Conservation (phyloP, 176 grass and related monocot genomes). For the Juncus effusus region DNA sequence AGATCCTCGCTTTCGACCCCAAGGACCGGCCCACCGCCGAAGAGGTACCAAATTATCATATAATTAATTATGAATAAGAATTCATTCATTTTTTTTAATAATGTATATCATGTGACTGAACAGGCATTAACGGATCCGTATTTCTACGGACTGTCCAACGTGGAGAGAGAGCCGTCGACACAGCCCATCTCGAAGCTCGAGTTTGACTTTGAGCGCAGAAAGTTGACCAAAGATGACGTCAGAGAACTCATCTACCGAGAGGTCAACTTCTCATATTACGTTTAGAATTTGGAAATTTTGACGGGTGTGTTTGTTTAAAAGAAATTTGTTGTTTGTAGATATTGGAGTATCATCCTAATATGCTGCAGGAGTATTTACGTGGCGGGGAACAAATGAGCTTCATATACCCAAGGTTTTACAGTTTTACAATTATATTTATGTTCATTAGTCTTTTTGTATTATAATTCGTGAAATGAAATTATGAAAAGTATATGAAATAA, state of each 20-base stretch:
- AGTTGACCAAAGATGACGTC: conserved; percentile 84
- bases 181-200: conserved; percentile 79
- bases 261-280: conserved; percentile 31
- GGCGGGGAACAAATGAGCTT: conserved; percentile 68
- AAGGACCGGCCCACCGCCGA: conserved; percentile 63
- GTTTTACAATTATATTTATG: background rate
- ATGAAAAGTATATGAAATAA: background rate
- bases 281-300: conserved; percentile 8
- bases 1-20: conserved; percentile 67
- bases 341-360: conserved; percentile 97
- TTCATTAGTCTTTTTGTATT: no score
- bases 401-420: conserved; percentile 76
- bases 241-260: conserved; percentile 86
- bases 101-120: conserved; percentile 15
- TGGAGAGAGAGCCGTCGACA: conserved; percentile 50
- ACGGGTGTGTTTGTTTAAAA: conserved; percentile 3
- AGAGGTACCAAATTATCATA: conserved; percentile 39
- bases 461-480: background rate
- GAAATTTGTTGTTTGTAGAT: conserved; percentile 40
- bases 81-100: conserved; percentile 7
- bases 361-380: conserved; percentile 62
- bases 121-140: conserved; percentile 78
- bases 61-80: background rate
- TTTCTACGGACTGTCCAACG: conserved; percentile 67
- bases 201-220: conserved; percentile 92